These are phyloP conservation scores for Hamigera avellanea DNA, from an alignment of 495 filamentous ascomycete species.

Conservation along the genomic window DNA sequence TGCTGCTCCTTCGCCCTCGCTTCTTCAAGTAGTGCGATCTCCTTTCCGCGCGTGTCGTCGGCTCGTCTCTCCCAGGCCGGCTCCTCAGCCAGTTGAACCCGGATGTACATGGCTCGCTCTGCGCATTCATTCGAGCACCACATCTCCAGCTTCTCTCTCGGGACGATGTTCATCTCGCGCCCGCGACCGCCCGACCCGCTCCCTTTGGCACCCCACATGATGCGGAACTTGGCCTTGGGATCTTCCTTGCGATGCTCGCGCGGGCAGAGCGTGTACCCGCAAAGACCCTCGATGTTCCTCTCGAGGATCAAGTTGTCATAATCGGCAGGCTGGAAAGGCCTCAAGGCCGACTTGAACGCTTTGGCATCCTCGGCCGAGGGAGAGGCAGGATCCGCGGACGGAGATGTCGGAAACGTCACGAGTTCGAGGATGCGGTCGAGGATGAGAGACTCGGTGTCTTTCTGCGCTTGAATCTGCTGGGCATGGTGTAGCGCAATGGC, in stretches of 20 bases:
- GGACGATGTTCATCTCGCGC: slow-evolving; percentile 44
- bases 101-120: slow-evolving; percentile 66
- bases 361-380: slow-evolving; percentile 45
- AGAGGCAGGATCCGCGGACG: slow-evolving; percentile 41
- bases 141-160: slow-evolving; percentile 59
- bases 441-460: slow-evolving; percentile 59
- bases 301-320: slow-evolving; percentile 81
- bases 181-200: slow-evolving; percentile 39
- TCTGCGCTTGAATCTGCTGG: slow-evolving; percentile 62
- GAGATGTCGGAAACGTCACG: slow-evolving; percentile 41
- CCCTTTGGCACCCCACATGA: slow-evolving; percentile 36
- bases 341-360: slow-evolving; percentile 45
- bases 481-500: slow-evolving; percentile 70
- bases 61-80: slow-evolving; percentile 63
- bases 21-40: slow-evolving; percentile 46
- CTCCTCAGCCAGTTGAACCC: slow-evolving; percentile 69
- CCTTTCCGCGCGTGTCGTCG: slow-evolving; percentile 19
- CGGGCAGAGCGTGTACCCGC: slow-evolving; percentile 75
- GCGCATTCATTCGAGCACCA: slow-evolving; percentile 83
- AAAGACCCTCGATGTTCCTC: slow-evolving; percentile 64
- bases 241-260: slow-evolving; percentile 36
- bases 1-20: slow-evolving; percentile 12
- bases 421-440: slow-evolving; percentile 59
- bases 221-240: slow-evolving; percentile 32
- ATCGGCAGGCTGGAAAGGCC: slow-evolving; percentile 70